Evolutionary conservation across 495 filamentous ascomycete species (phyloP).

Genomic region (Sporormia fimetaria): DNA sequence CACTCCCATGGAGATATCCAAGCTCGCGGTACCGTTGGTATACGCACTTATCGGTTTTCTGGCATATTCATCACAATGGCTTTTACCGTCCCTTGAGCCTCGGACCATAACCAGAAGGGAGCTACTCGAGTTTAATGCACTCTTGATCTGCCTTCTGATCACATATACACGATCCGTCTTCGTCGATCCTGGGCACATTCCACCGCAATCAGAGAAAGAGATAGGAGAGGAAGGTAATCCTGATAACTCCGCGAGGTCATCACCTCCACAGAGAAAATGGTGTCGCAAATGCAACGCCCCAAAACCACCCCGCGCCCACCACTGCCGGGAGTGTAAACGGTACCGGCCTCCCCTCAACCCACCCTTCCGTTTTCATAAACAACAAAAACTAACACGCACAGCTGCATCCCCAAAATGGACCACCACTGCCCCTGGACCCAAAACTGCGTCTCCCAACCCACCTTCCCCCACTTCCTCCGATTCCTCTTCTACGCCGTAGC

Average conservation of each 20-base stretch:
- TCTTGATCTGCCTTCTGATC: constrained; percentile 63
- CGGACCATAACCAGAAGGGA: constrained; percentile 52
- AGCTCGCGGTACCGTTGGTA: constrained; percentile 47
- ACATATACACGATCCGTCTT: constrained; percentile 68
- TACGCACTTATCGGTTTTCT: constrained; percentile 62
- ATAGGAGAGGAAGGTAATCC: constrained; percentile 1
- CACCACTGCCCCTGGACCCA: constrained; percentile 96
- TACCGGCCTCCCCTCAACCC: too few relatives aligned
- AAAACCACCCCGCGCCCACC: constrained; percentile 83
- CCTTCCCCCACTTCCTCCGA: constrained; percentile 81
- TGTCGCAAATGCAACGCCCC: constrained; percentile 74
- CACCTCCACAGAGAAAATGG: constrained; percentile 38
- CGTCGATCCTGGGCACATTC: constrained; percentile 59
- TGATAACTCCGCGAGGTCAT: too few relatives aligned
- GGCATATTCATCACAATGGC: constrained; percentile 69
- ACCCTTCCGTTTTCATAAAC: too few relatives aligned
- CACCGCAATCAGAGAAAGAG: constrained; percentile 26
- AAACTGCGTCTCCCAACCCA: constrained; percentile 86
- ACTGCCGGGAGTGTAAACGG: constrained; percentile 78
- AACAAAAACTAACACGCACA: constrained; percentile 25
- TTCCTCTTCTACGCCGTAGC: constrained; percentile 70
- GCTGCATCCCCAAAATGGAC: constrained; percentile 95
- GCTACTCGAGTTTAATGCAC: constrained; percentile 58
- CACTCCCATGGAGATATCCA: constrained; percentile 13
- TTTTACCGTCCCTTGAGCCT: constrained; percentile 66